A percentile compares a stretch with the other conserved stretches of the same genome.
Conservation (phyloP, 495 filamentous ascomycete species). For the Podospora australis region DNA sequence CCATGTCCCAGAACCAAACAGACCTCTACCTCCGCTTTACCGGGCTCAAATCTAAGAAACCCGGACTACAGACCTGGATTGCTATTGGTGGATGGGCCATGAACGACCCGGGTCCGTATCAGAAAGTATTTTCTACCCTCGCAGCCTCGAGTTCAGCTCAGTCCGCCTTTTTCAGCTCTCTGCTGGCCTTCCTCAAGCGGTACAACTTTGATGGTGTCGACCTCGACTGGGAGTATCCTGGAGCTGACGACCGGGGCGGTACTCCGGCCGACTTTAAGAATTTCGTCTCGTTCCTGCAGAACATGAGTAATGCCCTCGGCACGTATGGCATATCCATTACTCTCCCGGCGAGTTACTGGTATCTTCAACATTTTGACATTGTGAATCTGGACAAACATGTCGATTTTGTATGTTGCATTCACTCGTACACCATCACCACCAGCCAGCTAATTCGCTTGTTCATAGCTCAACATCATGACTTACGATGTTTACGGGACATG, state of each 20-base stretch:
- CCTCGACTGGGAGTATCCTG: constrained; percentile 48
- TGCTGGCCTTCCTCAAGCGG: background rate
- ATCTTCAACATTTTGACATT: no score
- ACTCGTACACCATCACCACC: no score
- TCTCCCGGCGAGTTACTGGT: no score
- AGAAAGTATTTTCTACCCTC: constrained; percentile 14
- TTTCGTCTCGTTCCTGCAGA: no score
- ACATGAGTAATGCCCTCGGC: no score
- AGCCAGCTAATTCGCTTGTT: no score
- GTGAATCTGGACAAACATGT: no score
- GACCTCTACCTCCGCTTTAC: constrained; percentile 12
- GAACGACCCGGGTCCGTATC: constrained; percentile 27
- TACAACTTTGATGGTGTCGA: constrained; percentile 38
- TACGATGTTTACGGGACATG: no score
- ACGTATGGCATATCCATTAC: no score
- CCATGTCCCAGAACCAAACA: constrained; percentile 10
- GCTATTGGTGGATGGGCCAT: constrained; percentile 41
- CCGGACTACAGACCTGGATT: constrained; percentile 28
- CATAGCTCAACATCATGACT: no score
- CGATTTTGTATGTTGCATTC: no score
- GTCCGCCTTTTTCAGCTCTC: constrained; percentile 11
- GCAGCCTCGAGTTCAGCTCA: constrained; percentile 12
- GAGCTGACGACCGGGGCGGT: constrained; percentile 29
- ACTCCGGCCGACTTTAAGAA: constrained; percentile 30
- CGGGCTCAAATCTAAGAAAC: constrained; percentile 21